Percentiles rank a stretch among this genome's conserved stretches.
Evolutionary conservation across 305 asterid genomes (phyloP).

Genomic region (Solanum aculeatissimum): DNA sequence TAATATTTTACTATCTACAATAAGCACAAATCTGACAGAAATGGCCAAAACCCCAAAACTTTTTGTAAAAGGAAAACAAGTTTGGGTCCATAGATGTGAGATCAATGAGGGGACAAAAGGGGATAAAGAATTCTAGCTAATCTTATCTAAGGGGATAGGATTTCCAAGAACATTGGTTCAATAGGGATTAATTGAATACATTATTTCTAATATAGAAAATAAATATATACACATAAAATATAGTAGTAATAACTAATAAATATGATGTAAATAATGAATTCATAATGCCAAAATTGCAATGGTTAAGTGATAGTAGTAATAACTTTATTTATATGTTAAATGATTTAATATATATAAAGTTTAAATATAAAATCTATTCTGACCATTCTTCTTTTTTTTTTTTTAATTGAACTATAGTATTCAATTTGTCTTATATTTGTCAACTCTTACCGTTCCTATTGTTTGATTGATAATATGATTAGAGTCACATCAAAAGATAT

Average conservation of each 20-base stretch:
- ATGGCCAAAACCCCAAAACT: not conserved
- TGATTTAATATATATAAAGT: too few relatives aligned
- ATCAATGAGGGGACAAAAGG: not conserved
- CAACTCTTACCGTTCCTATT: too few relatives aligned
- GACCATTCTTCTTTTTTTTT: too few relatives aligned
- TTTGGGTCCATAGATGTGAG: not conserved
- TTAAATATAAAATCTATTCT: too few relatives aligned
- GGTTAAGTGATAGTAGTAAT: not conserved
- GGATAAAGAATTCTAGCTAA: not conserved
- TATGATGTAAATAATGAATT: not conserved
- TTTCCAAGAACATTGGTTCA: not conserved
- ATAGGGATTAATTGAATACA: not conserved
- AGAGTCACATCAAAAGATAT: too few relatives aligned
- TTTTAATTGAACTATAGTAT: too few relatives aligned
- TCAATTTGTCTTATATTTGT: not conserved
- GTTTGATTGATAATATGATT: too few relatives aligned
- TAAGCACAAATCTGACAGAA: not conserved
- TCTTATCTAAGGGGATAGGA: not conserved
- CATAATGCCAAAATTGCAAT: not conserved
- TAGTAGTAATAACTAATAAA: not conserved
- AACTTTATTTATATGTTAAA: too few relatives aligned
- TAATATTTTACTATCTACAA: not conserved
- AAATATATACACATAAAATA: not conserved
- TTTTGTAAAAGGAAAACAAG: not conserved
- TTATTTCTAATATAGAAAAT: not conserved